Evolutionary conservation across 78 protist species (phyloP).

Genomic region (slime mould (Dictyostelium discoideum)): dicty_2.7 NC_007090.3:2433001-2433500

Average conservation of each 20-base stretch:
- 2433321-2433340: not conserved
- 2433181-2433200: constrained; percentile 16
- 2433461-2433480: constrained; percentile 35
- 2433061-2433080: constrained; percentile 52
- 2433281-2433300: constrained; percentile 75
- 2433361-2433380: constrained; percentile 27
- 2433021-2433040: constrained; percentile 45
- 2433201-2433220: constrained; percentile 47
- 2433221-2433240: constrained; percentile 52
- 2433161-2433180: not conserved
- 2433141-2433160: not conserved
- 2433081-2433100: constrained; percentile 34
- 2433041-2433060: constrained; percentile 72
- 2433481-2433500: constrained; percentile 61
- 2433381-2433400: constrained; percentile 51
- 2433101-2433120: constrained; percentile 63
- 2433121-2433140: constrained; percentile 22
- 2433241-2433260: constrained; percentile 57
- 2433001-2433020: constrained; percentile 10
- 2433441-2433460: constrained; percentile 63
- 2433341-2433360: constrained; percentile 10
- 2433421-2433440: constrained; percentile 43
- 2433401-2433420: constrained; percentile 19
- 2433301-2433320: constrained; percentile 32
- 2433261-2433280: constrained; percentile 68